Evolutionary conservation across 306 rosid genomes (phyloP).

Genomic region (Malus fusca): DNA sequence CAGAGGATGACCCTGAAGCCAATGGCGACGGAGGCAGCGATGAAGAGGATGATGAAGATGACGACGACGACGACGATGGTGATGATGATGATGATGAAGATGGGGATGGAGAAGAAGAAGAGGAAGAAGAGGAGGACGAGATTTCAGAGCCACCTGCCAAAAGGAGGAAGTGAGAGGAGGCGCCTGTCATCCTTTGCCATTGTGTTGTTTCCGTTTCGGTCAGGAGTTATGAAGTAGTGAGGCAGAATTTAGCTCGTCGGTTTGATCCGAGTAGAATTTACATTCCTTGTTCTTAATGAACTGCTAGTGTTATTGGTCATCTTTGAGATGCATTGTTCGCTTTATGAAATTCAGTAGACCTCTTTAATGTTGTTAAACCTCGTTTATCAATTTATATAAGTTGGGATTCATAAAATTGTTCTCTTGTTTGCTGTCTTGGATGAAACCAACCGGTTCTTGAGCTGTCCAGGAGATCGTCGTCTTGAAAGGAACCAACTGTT

Average conservation of each 20-base stretch:
- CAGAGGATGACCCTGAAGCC: constrained; percentile 53
- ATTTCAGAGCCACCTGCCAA: constrained; percentile 65
- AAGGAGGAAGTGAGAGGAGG: constrained; percentile 62
- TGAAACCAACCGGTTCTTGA: neutral
- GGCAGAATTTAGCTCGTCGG: constrained; percentile 20
- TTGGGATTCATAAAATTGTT: neutral
- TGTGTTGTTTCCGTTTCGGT: neutral
- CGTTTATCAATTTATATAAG: neutral
- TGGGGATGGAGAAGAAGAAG: constrained; percentile 21
- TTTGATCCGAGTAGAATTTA: constrained; percentile 21
- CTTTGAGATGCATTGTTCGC: neutral
- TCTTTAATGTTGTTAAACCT: neutral
- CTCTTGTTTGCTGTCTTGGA: neutral
- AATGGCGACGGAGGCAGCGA: constrained; percentile 49
- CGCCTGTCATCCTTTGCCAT: neutral
- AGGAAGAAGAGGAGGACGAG: constrained; percentile 46
- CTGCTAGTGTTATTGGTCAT: neutral
- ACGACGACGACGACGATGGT: neutral
- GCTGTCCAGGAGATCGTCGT: neutral
- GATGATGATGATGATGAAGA: constrained; percentile 17
- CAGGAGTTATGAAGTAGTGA: constrained; percentile 18
- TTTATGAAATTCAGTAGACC: neutral
- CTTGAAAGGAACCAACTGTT: neutral
- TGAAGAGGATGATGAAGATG: constrained; percentile 27
- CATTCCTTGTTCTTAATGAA: constrained; percentile 12